Base-by-base conservation (phyloP, 1,139 yeast species). In the Suhomyces yuchorum region DNA sequence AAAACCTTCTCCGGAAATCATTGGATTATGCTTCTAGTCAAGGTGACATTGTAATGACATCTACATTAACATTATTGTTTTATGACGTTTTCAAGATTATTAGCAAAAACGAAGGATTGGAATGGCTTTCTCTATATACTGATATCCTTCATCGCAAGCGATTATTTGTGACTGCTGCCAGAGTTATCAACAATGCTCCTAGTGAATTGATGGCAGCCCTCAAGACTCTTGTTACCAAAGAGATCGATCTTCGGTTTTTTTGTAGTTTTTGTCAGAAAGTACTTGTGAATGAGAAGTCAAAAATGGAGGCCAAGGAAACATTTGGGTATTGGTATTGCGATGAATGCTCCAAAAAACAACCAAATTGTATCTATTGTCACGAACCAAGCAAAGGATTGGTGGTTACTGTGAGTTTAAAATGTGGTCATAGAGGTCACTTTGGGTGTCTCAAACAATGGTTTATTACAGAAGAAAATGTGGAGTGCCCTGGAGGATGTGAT, bases 391-490 rank as follows among this genome's bases (percentile, higher is more conserved):
- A 79, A 57, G 96, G 96, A 0, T 71, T 87, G 46, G 78, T 85
- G 9, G 80, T 87, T 20, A 82, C 82, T n/a, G 70, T 84, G 19
- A 71, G 76, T 55, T 67, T 88, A 46, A 78, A 73, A 40, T 93
- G 98, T 70, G 97, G 97, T 0, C 98, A 93, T 65, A 77, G 84
- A 47, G 92, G 96, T 1, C 99, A 93, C 65, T 83, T 82, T 59
- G 83, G 82, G 3, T 93, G 99, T 68, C 73, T 91, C 59, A 75
- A 77, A 51, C 78, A 80, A 42, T 92, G 98, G 98, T 84, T 88
- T 60, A 67, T 85, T 32, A 82, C 75, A 2, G 86, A 80, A 24
- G 76, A 71, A 22, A 84, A 85, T 72, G 59, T 67, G 3, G 89
- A 82, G 48, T 92, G 98, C 61, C 98, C 98, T 2, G 85, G 85